Evolutionary conservation across 225 moss, liverwort and hornwort species (phyloP).

Genomic region (Asterella californica): DNA sequence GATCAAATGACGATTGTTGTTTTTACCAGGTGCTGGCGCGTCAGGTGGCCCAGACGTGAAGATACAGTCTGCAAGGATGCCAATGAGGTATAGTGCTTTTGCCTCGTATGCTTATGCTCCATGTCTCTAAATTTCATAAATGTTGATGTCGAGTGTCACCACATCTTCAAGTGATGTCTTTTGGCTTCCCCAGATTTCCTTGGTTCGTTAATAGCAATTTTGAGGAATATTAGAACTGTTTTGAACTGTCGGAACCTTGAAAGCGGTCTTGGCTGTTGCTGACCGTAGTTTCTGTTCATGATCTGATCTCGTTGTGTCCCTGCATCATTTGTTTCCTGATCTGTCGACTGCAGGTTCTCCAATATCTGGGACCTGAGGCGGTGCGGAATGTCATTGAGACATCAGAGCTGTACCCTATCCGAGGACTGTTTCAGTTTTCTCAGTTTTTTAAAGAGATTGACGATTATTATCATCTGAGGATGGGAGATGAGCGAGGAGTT

Average conservation of each 20-base stretch:
- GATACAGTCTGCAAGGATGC: conserved; percentile 72
- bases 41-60: conserved; percentile 69
- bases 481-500: conserved; percentile 96
- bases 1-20: neutral
- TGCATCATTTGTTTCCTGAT: conserved; percentile 5
- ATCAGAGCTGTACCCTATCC: conserved; percentile 88
- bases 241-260: neutral
- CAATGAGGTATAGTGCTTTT: conserved; percentile 59
- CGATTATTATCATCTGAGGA: conserved; percentile 83
- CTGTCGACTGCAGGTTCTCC: conserved; percentile 51
- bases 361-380: conserved; percentile 54
- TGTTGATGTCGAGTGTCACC: neutral
- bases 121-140: neutral
- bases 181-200: neutral
- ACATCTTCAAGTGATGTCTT: neutral
- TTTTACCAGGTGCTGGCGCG: conserved; percentile 72
- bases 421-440: conserved; percentile 79
- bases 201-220: neutral
- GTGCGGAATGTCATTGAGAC: conserved; percentile 64
- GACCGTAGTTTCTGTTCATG: neutral
- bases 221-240: too few relatives aligned
- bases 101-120: neutral
- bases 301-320: neutral
- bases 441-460: conserved; percentile 93
- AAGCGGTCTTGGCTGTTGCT: neutral